Evolutionary conservation across 768 basidiomycete species (phyloP).

Genomic region (Amanita exitialis): DNA sequence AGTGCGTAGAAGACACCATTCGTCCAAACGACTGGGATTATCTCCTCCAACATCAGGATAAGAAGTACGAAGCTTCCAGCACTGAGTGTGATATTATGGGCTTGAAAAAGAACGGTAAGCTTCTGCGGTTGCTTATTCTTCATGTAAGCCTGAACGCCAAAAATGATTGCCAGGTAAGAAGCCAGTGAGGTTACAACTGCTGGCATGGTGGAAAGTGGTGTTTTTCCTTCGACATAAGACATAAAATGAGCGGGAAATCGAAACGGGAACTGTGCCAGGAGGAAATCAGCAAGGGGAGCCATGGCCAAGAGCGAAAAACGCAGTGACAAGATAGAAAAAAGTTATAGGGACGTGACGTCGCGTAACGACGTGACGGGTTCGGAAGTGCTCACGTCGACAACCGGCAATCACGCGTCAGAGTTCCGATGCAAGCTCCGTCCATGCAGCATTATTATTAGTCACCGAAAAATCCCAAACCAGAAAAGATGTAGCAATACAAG

Average conservation of each 20-base stretch:
- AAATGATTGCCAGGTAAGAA: constrained; percentile 83
- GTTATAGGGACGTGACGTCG: not conserved
- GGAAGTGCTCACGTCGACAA: constrained; percentile 12
- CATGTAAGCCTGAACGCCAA: constrained; percentile 79
- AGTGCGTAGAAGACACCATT: constrained; percentile 68
- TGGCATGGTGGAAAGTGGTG: constrained; percentile 76
- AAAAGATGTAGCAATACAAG: constrained; percentile 3
- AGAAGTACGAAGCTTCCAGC: constrained; percentile 78
- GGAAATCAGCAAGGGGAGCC: constrained; percentile 66
- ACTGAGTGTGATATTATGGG: constrained; percentile 86
- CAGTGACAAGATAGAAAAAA: constrained; percentile 1
- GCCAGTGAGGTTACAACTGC: constrained; percentile 61
- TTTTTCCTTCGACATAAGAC: constrained; percentile 62
- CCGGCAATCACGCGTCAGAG: not conserved
- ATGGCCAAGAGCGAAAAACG: constrained; percentile 27
- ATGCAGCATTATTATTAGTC: not conserved
- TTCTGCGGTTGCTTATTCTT: constrained; percentile 61
- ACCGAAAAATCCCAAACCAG: not conserved
- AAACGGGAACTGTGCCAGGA: constrained; percentile 48
- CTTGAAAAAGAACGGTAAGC: constrained; percentile 77
- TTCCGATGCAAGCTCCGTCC: not conserved
- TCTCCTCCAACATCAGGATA: constrained; percentile 86
- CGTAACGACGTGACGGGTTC: constrained; percentile 1
- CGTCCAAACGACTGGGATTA: constrained; percentile 67
- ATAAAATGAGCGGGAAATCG: constrained; percentile 47